Percentiles rank a stretch among this genome's conserved stretches.
Conservation (phyloP, 2,329 filamentous ascomycete species). For the Pezicula radicicola region DNA sequence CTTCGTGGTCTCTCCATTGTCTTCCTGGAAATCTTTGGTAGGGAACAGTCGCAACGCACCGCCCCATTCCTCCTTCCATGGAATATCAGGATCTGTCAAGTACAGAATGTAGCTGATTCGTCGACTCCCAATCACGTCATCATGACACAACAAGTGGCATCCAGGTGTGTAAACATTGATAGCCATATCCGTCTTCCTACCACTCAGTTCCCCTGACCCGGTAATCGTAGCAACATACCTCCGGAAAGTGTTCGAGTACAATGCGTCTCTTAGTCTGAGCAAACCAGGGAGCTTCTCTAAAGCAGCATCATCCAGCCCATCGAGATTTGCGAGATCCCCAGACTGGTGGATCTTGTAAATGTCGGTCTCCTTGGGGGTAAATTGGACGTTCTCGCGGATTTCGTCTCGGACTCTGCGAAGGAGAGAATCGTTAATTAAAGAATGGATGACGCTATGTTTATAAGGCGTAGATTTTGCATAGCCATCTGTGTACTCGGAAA, state of each 20-base stretch:
- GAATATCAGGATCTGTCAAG: slow-evolving; percentile 83
- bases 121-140: slow-evolving; percentile 97
- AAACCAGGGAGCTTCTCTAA: slow-evolving; percentile 84
- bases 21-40: slow-evolving; percentile 58
- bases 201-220: slow-evolving; percentile 81
- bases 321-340: slow-evolving; percentile 92
- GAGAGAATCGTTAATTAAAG: slow-evolving; percentile 75
- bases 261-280: slow-evolving; percentile 85
- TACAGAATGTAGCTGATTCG: slow-evolving; percentile 97
- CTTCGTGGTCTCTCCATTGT: slow-evolving; percentile 71
- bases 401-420: slow-evolving; percentile 85
- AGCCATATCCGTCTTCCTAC: slow-evolving; percentile 96
- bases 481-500: slow-evolving; percentile 55
- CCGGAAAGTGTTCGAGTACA: slow-evolving; percentile 89
- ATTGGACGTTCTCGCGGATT: slow-evolving; percentile 86
- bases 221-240: slow-evolving; percentile 86
- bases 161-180: slow-evolving; percentile 98
- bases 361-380: slow-evolving; percentile 98
- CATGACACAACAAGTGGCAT: slow-evolving; percentile 92
- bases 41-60: slow-evolving; percentile 89
- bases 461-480: slow-evolving; percentile 71
- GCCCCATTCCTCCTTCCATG: slow-evolving; percentile 91
- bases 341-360: slow-evolving; percentile 99
- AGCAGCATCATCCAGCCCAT: slow-evolving; percentile 84
- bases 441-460: slow-evolving; percentile 86